These are phyloP conservation scores for Carpinus viminea DNA, from an alignment of 306 rosid genomes.

Conservation along the genomic window DNA sequence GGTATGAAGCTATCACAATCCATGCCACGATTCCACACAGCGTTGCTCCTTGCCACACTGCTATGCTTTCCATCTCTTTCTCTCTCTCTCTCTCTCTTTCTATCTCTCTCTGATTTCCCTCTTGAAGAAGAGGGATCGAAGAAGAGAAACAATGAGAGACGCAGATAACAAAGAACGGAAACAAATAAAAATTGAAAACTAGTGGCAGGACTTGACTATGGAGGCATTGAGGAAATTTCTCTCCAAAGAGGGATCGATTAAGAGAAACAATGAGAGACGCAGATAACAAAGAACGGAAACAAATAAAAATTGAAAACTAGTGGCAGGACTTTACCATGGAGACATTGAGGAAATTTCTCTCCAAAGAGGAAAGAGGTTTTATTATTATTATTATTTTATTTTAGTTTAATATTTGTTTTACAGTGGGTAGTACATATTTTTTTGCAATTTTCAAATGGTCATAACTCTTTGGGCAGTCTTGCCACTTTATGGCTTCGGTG, in stretches of 20 bases:
- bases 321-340: background rate
- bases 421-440: background rate
- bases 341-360: background rate
- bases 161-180: slow-evolving; percentile 7
- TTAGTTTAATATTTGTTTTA: background rate
- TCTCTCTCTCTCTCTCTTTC: background rate
- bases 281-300: slow-evolving; percentile 4
- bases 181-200: background rate
- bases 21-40: slow-evolving; percentile 65
- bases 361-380: background rate
- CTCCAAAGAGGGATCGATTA: background rate
- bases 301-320: background rate
- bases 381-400: too few relatives aligned
- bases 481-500: background rate
- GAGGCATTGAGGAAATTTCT: background rate
- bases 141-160: slow-evolving; percentile 4
- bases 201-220: background rate
- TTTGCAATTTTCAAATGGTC: background rate
- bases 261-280: slow-evolving; percentile 8
- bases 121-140: slow-evolving; percentile 22
- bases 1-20: slow-evolving; percentile 56
- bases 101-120: slow-evolving; percentile 18
- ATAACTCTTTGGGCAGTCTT: background rate
- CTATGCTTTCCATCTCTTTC: slow-evolving; percentile 54
- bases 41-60: slow-evolving; percentile 68